Evolutionary conservation across 2,329 filamentous ascomycete species (phyloP), one percentile per base, ranked within the genome.

Genomic region (Shiraia bambusicola): DNA sequence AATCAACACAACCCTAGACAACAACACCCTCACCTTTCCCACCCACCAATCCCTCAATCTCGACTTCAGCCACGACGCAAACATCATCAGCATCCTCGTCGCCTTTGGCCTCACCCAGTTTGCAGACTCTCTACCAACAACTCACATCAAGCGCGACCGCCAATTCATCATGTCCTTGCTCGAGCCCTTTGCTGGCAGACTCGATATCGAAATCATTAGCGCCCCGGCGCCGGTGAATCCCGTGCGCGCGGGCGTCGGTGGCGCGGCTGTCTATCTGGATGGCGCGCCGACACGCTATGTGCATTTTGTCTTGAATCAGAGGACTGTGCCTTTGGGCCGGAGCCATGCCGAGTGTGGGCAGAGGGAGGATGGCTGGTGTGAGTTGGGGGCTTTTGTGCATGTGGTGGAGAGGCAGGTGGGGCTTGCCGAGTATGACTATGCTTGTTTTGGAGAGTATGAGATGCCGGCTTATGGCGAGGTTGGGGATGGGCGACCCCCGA

Each of bases 21-120:
- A 76, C 59, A 87, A 77, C 65, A 76, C 76, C 0, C 72, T 72
- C 26, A 90, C 86, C 0, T 91, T 91, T 63, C 87, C 87, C 0
- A 69, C 87, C 3, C 80, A 88, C 59, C 87, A 91, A 61, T 78
- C 73, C 15, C 73, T 91, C 12, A 88, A 89, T 65, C 79, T 90
- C 35, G 87, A 90, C 71, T 90, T 90, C 64, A 83, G 80, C 12
- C 87, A 91, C 65, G 87, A 91, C 66, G 85, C 83, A 24, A 87
- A 86, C 61, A 87, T 88, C 45, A 74, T 84, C 54, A 78, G 78
- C 17, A 79, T 89, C 50, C 71, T 90, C 3, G 82, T 84, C 0
- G 86, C 87, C 0, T 86, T 91, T 46, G 86, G 86, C 1, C 73
- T 90, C 33, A 80, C 71, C 2, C 86, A 90, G 58, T 89, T 91